phyloP scores from a whole-genome alignment of 208 protist species.

The Kentomonas sorsogonicus region DNA sequence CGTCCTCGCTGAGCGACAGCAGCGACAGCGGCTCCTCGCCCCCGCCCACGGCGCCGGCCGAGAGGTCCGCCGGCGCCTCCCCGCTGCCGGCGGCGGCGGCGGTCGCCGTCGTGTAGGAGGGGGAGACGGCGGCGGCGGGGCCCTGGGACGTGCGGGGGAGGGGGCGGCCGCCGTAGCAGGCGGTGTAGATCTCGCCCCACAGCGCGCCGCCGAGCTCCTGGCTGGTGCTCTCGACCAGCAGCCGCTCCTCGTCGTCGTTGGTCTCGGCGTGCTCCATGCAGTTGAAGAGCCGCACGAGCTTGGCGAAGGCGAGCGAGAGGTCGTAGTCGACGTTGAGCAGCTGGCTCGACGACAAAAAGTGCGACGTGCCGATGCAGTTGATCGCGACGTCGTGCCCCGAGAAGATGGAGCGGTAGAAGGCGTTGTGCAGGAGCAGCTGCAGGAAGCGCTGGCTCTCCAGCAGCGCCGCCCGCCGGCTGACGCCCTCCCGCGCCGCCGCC shows the following conservation, averaged over 20 bases:
- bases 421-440: constrained; percentile 33
- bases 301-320: constrained; percentile 50
- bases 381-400: constrained; percentile 57
- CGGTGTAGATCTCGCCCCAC: constrained; percentile 59
- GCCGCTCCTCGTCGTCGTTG: constrained; percentile 40
- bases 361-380: constrained; percentile 52
- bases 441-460: constrained; percentile 33
- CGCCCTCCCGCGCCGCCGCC: not conserved
- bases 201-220: constrained; percentile 33
- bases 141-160: not conserved
- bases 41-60: not conserved
- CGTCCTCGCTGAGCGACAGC: not conserved
- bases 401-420: constrained; percentile 59
- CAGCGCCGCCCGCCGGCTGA: constrained; percentile 2
- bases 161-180: constrained; percentile 34
- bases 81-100: too few relatives aligned
- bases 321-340: constrained; percentile 46
- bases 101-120: too few relatives aligned
- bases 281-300: constrained; percentile 64
- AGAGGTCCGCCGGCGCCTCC: too few relatives aligned
- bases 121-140: too few relatives aligned
- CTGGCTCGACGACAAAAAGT: constrained; percentile 25
- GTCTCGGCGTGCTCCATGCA: constrained; percentile 55
- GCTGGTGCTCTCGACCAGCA: constrained; percentile 45
- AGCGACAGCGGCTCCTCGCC: not conserved